phyloP scores from a whole-genome alignment of 768 basidiomycete species.

The Termitomyces sp. region DNA sequence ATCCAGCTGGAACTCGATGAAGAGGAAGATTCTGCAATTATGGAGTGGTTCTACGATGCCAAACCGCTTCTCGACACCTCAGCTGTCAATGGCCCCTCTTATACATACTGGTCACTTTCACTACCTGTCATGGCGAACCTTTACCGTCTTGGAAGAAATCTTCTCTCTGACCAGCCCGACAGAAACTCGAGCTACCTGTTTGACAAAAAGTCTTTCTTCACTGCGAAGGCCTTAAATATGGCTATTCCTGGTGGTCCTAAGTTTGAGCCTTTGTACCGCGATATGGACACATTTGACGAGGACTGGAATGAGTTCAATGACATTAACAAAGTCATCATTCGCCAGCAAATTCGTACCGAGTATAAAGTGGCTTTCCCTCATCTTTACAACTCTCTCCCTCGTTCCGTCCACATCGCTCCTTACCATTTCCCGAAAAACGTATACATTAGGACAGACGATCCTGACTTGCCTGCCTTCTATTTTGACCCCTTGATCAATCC shows the following conservation, averaged over 20 bases:
- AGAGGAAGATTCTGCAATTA: constrained; percentile 85
- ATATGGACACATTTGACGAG: constrained; percentile 97
- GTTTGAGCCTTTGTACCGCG: constrained; percentile 95
- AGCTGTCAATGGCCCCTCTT: constrained; percentile 89
- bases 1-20: constrained; percentile 94
- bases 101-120: constrained; percentile 88
- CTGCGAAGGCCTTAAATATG: constrained; percentile 95
- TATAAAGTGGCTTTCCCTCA: constrained; percentile 99
- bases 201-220: constrained; percentile 97
- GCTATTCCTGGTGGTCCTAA: constrained; percentile 98
- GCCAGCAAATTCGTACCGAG: constrained; percentile 96
- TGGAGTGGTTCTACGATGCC: constrained; percentile 99
- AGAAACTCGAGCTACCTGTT: constrained; percentile 89
- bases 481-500: constrained; percentile 99
- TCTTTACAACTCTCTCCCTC: constrained; percentile 95
- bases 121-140: constrained; percentile 96
- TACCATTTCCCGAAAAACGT: constrained; percentile 97
- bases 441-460: constrained; percentile 98
- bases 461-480: constrained; percentile 98
- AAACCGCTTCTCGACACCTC: constrained; percentile 89
- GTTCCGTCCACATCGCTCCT: constrained; percentile 85
- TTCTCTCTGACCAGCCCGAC: constrained; percentile 91
- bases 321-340: constrained; percentile 99
- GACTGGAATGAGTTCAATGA: constrained; percentile 99
- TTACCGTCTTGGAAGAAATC: constrained; percentile 90